A percentile compares a stretch with the other conserved stretches of the same genome.
Evolutionary conservation across 805 yeast genomes (phyloP).

Genomic region (Metschnikowia koreensis): DNA sequence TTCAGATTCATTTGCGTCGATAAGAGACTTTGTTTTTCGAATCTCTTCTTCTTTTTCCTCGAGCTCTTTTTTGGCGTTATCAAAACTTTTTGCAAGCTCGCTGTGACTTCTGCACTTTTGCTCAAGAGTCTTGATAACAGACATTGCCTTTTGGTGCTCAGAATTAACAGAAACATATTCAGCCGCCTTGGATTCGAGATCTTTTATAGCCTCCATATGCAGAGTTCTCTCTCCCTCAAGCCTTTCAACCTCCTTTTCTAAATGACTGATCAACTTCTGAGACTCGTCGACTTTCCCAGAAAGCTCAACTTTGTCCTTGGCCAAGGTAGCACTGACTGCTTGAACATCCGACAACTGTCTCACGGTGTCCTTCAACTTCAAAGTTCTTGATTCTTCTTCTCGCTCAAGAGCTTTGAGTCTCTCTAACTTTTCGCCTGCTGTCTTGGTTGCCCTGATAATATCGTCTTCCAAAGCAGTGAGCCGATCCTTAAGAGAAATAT

Average conservation of each 20-base stretch:
- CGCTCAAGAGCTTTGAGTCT: slow-evolving; percentile 43
- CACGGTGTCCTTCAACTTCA: slow-evolving; percentile 28
- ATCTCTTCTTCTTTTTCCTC: slow-evolving; percentile 1
- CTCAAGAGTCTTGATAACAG: slow-evolving; percentile 3
- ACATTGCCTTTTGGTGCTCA: slow-evolving; percentile 4
- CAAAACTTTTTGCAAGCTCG: slow-evolving; percentile 1
- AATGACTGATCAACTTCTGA: not conserved
- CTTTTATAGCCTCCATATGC: not conserved
- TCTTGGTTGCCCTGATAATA: slow-evolving; percentile 23
- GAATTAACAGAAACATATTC: not conserved
- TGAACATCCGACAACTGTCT: slow-evolving; percentile 30
- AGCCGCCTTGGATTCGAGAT: slow-evolving; percentile 1
- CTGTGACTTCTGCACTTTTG: slow-evolving; percentile 4
- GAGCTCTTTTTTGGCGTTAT: not conserved
- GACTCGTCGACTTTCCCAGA: slow-evolving; percentile 10
- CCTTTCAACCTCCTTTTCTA: slow-evolving; percentile 1
- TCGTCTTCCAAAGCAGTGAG: slow-evolving; percentile 34
- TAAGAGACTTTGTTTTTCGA: not conserved
- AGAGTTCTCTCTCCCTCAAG: slow-evolving; percentile 22
- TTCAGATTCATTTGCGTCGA: not conserved
- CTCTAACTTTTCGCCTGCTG: slow-evolving; percentile 47
- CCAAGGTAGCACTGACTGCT: slow-evolving; percentile 31
- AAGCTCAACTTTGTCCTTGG: slow-evolving; percentile 29
- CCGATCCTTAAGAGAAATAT: slow-evolving; percentile 39
- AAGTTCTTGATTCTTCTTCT: slow-evolving; percentile 34